These are phyloP conservation scores for Chaetomium strumarium DNA, from an alignment of 2,329 filamentous ascomycete genomes.

Conservation along the genomic window DNA sequence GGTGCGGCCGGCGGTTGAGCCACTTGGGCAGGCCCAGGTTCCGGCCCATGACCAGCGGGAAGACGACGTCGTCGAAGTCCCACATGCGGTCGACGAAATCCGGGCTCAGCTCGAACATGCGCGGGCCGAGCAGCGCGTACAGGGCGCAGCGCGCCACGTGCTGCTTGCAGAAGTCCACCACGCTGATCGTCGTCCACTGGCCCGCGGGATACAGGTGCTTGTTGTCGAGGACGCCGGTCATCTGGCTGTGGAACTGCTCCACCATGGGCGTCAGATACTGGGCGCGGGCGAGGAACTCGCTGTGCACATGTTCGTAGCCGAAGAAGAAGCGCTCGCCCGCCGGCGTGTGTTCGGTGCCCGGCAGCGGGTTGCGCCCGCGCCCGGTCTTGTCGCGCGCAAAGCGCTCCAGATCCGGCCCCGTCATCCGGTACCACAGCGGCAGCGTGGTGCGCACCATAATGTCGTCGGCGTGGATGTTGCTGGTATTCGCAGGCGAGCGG, in stretches of 20 bases:
- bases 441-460: slow-evolving; percentile 1
- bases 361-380: neutral
- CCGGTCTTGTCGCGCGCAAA: neutral
- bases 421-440: neutral
- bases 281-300: neutral
- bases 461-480: too few relatives aligned
- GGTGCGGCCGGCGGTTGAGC: too few relatives aligned
- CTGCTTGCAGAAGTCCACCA: too few relatives aligned
- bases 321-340: neutral
- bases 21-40: too few relatives aligned
- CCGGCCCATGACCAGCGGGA: too few relatives aligned
- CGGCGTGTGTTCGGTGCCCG: neutral
- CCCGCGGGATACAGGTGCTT: neutral
- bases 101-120: too few relatives aligned
- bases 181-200: neutral
- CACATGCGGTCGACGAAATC: too few relatives aligned
- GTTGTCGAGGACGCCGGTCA: neutral
- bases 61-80: too few relatives aligned
- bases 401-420: neutral
- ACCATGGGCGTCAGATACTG: neutral
- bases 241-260: neutral
- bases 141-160: too few relatives aligned
- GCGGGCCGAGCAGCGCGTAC: too few relatives aligned
- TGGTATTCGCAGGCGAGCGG: neutral
- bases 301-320: neutral